These are phyloP conservation scores for Tephrocybe rancida DNA, from an alignment of 768 basidiomycete genomes.

Conservation along the genomic window DNA sequence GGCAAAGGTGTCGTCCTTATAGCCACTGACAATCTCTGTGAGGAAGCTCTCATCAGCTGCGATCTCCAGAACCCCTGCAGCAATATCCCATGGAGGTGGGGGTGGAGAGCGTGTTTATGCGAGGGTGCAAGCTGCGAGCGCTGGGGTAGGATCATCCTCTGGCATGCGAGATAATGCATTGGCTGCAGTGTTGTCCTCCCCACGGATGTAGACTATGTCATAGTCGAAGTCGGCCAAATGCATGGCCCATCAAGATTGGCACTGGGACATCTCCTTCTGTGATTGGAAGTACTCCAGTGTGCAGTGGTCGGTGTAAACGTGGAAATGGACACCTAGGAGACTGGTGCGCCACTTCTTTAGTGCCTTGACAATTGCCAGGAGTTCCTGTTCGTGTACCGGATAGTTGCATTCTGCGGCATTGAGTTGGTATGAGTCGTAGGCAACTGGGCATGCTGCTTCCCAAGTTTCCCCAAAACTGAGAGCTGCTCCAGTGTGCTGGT, in stretches of 20 bases:
- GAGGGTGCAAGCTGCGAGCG: background rate
- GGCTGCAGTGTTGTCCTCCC: conserved; percentile 32
- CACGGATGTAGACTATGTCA: conserved; percentile 32
- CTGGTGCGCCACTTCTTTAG: conserved; percentile 27
- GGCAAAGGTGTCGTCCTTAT: no score
- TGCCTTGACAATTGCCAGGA: conserved; percentile 35
- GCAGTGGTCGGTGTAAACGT: conserved; percentile 7
- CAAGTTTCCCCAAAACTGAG: conserved; percentile 7
- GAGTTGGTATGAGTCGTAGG: background rate
- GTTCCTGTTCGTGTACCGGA: conserved; percentile 32
- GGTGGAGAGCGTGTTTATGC: background rate
- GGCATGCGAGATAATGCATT: conserved; percentile 31
- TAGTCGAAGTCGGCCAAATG: conserved; percentile 34
- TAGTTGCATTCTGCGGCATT: conserved; percentile 2
- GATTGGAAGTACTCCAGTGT: conserved; percentile 29
- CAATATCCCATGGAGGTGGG: no score
- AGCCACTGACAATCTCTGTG: no score
- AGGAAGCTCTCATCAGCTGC: no score
- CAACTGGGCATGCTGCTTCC: conserved; percentile 6
- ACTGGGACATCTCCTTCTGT: conserved; percentile 28
- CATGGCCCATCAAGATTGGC: conserved; percentile 34
- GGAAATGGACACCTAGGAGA: conserved; percentile 20
- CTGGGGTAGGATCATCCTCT: background rate
- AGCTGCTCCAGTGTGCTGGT: conserved; percentile 12
- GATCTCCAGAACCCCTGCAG: no score